phyloP scores from a whole-genome alignment of 345 rosid genomes.

The Reutealis trisperma region DNA sequence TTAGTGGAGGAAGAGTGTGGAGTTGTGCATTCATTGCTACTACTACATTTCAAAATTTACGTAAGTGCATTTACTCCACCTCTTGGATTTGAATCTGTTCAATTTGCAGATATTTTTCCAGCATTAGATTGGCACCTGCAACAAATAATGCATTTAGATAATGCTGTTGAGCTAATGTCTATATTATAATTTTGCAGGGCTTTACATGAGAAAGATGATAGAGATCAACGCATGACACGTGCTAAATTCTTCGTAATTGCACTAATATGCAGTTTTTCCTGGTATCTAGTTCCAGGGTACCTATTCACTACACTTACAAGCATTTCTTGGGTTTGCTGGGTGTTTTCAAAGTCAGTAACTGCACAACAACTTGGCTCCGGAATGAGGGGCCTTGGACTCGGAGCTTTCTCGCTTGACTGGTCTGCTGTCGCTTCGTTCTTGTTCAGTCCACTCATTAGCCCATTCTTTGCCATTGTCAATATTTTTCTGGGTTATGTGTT shows the following conservation, averaged over 20 bases:
- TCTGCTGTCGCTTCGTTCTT: conserved; percentile 73
- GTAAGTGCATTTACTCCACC: background rate
- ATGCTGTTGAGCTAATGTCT: background rate
- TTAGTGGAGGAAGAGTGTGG: too few relatives aligned
- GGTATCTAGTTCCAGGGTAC: conserved; percentile 78
- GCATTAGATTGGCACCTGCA: background rate
- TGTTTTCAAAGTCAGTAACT: conserved; percentile 68
- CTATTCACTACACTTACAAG: conserved; percentile 75
- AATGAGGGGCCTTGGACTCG: conserved; percentile 78
- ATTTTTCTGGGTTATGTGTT: conserved; percentile 57
- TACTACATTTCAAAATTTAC: background rate
- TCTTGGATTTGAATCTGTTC: background rate
- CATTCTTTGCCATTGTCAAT: conserved; percentile 84
- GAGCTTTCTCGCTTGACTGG: conserved; percentile 89
- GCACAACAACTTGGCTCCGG: conserved; percentile 93
- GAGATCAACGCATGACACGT: conserved; percentile 47
- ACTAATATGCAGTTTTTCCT: conserved; percentile 66
- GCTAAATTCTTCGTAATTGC: conserved; percentile 85
- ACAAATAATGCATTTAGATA: background rate
- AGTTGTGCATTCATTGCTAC: background rate
- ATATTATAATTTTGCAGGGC: conserved; percentile 50
- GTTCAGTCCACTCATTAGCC: conserved; percentile 77
- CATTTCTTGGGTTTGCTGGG: conserved; percentile 93
- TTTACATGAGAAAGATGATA: conserved; percentile 79
- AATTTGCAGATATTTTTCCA: background rate